Base-by-base conservation (phyloP, 305 asterid species). In the Fraxinus albicans region DNA sequence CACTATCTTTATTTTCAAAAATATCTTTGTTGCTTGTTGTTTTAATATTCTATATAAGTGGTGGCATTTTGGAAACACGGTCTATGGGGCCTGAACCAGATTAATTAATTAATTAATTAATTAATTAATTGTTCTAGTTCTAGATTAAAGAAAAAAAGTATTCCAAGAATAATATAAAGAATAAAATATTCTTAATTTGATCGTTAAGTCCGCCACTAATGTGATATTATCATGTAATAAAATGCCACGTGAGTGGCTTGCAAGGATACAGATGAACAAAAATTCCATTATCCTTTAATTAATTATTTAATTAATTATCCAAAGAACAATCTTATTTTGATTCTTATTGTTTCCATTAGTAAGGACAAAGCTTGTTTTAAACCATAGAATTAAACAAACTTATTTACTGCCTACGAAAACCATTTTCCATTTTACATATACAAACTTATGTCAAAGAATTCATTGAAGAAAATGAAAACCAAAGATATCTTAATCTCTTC, bases 241-340 rank as follows among this genome's bases (percentile, higher is more conserved):
- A 80, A 86, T 50, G 79, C 79, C 85, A 82, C 85, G 88, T 76
- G 90, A 87, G 85, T 80, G 85, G 82, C 81, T 77, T 53, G 17
- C 50, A 1, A 69, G 73, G 33, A 29, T 70, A 19, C 33, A 10
- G 4, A 82, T 34, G 75, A 70, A 44, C 27, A 38, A 31, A 13
- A 70, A 33, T 25, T 10, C 33, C 21, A 50, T 50, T 15, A 50
- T 50, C 60, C 1, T 12, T 44, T 44, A 44, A 44, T 40, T 40
- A 40, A 47, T 50, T 50, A 3, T 12, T 44, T 44, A 44, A 44
- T 40, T 40, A 40, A 47, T 50, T 50, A 3, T 55, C 63, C 7
- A 42, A 27, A 31, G 73, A 73, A 53, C 77, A 27, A 76, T 29
- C 50, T 6, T 9, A 25, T 9, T 8, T 83, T 60, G 79, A 82